These are phyloP conservation scores for Ballota nigra DNA, from an alignment of 257 asterid genomes.

Conservation along the genomic window DNA sequence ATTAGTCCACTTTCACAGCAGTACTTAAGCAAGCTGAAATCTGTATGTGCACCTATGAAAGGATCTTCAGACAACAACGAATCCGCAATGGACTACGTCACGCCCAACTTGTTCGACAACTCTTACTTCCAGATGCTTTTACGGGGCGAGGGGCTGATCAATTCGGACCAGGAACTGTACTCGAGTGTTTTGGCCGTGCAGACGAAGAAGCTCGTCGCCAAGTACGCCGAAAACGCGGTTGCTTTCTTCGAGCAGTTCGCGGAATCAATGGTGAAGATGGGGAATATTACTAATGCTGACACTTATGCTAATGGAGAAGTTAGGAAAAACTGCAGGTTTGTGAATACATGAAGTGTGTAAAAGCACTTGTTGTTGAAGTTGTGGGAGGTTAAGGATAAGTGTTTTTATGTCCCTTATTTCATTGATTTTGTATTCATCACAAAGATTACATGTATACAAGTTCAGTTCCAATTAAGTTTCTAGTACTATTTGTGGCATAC, in stretches of 20 bases:
- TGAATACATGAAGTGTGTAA: slow-evolving; percentile 47
- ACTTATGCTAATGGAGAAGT: slow-evolving; percentile 75
- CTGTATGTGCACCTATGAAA: slow-evolving; percentile 52
- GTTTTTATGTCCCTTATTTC: slow-evolving; percentile 3
- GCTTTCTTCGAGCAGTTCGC: slow-evolving; percentile 88
- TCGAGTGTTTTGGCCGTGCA: slow-evolving; percentile 61
- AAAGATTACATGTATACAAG: not conserved
- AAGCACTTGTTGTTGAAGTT: not conserved
- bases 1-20: slow-evolving; percentile 41
- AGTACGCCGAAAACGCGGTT: slow-evolving; percentile 54
- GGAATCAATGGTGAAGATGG: slow-evolving; percentile 85
- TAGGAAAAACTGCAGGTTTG: slow-evolving; percentile 80
- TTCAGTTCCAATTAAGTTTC: not conserved
- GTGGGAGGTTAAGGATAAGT: not conserved
- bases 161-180: slow-evolving; percentile 76
- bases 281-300: slow-evolving; percentile 65
- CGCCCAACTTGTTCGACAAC: slow-evolving; percentile 74
- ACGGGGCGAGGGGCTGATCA: slow-evolving; percentile 66
- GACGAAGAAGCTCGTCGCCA: slow-evolving; percentile 60
- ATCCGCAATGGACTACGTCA: slow-evolving; percentile 65
- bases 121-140: slow-evolving; percentile 63
- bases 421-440: slow-evolving; percentile 40
- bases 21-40: slow-evolving; percentile 49
- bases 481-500: not conserved
- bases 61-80: slow-evolving; percentile 59